Evolutionary conservation across 2,329 filamentous ascomycete species (phyloP), one percentile per base, ranked within the genome.

Genomic region (Sclerotiophoma versabilis): DNA sequence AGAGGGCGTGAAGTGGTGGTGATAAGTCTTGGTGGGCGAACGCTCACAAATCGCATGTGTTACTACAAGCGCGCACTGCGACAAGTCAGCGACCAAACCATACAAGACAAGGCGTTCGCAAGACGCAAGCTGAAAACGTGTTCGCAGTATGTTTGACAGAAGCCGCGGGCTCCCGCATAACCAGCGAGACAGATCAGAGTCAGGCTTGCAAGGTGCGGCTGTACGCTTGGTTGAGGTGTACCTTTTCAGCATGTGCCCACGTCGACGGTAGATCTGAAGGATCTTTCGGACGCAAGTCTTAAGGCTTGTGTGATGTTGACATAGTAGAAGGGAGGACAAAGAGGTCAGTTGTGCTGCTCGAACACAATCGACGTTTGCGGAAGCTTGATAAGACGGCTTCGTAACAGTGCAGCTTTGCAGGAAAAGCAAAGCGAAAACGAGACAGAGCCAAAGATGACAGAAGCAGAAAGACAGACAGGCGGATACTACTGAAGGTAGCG

Each of bases 101-200:
- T 70, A 65, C 65, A 73, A 74, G 68, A 71, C 64, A 72, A 70
- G 68, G 70, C 64, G 71, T 73, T 75, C 75, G 73, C 59, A 66
- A 66, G 63, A 72, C 70, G 70, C 71, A 74, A 70, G 68, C 66
- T 63, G 64, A 64, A 66, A 68, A 74, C 70, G 73, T 74, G 72
- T 74, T 68, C 66, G 58, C 59, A 56, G 60, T 60, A 45, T 65
- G 72, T 73, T 74, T 74, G 71, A 72, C 67, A 64, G 60, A 58
- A 52, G 58, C 51, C 45, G 60, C 67, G 64, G 64, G 56, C 60
- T 62, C 49, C 63, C 48, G 66, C 68, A 70, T 64, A 66, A 70
- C 54, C 63, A 68, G 63, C 62, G 57, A 70, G 59, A 66, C 61
- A 60, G 52, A 48, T 52, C 67, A 68, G 66, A 71, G 69, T 73